Percentiles rank a stretch among this genome's conserved stretches.
phyloP scores from a whole-genome alignment of 2,329 filamentous ascomycete genomes.

The Salinomyces thailandicus region DNA sequence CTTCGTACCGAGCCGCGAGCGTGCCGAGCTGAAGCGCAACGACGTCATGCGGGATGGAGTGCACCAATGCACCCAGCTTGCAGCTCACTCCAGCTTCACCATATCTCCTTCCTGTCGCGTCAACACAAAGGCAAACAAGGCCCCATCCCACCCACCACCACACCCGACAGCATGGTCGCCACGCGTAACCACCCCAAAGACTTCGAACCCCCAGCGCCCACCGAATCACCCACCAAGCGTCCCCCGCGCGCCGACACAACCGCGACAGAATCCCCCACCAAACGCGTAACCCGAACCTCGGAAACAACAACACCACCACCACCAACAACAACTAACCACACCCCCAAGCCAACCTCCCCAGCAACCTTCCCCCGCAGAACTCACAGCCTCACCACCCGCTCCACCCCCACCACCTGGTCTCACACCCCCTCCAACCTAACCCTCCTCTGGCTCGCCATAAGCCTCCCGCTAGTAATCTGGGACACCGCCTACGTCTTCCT shows the following conservation, averaged over 20 bases:
- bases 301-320: constrained; percentile 1
- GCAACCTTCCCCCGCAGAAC: background rate
- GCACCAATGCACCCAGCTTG: no score
- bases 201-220: constrained; percentile 1
- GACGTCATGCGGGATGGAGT: no score
- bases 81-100: no score
- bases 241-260: constrained; percentile 9
- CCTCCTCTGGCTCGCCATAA: constrained; percentile 62
- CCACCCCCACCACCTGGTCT: constrained; percentile 33
- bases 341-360: background rate
- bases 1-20: no score
- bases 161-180: constrained; percentile 43
- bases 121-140: no score
- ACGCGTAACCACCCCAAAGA: constrained; percentile 44
- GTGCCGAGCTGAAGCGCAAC: no score
- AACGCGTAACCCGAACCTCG: background rate
- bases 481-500: constrained; percentile 69
- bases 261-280: constrained; percentile 3
- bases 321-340: constrained; percentile 2
- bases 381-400: background rate
- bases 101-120: no score
- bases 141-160: no score
- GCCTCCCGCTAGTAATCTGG: constrained; percentile 70
- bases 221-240: constrained; percentile 17
- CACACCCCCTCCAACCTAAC: constrained; percentile 51